Evolutionary conservation across 139 green algal genomes (phyloP).

Genomic region (Coccomyxa sp.): DNA sequence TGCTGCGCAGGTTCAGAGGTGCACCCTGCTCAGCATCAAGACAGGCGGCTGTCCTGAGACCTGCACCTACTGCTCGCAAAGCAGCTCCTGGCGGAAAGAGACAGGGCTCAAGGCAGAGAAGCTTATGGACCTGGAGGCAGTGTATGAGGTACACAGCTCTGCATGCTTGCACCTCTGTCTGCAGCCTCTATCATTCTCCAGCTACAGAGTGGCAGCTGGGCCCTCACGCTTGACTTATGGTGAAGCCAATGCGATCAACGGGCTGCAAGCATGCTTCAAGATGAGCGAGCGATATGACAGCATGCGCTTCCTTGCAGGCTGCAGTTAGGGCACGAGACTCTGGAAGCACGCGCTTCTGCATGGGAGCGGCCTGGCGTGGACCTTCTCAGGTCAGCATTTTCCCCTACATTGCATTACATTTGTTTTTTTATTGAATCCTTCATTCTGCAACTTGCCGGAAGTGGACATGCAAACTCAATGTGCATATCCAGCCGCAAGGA

Average conservation of each 20-base stretch:
- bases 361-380: constrained; percentile 96
- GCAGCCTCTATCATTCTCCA: background rate
- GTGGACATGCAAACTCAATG: no score
- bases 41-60: constrained; percentile 97
- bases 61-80: constrained; percentile 95
- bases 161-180: background rate
- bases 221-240: background rate
- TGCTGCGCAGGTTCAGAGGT: constrained; percentile 84
- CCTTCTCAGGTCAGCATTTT: constrained; percentile 50
- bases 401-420: background rate
- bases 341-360: constrained; percentile 98
- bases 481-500: no score
- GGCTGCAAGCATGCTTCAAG: background rate
- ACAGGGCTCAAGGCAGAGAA: constrained; percentile 88
- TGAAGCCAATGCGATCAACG: background rate
- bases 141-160: constrained; percentile 63
- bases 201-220: background rate
- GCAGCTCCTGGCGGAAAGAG: constrained; percentile 73
- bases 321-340: constrained; percentile 80
- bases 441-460: no score
- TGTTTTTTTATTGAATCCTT: constrained; percentile 21
- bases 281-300: background rate
- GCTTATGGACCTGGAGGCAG: constrained; percentile 88
- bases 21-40: constrained; percentile 98
- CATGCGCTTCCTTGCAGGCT: constrained; percentile 51